A percentile compares a stretch with the other conserved stretches of the same genome.
Conservation (phyloP, 192 early-diverging fungal species). For the Coemansia erecta region DNA sequence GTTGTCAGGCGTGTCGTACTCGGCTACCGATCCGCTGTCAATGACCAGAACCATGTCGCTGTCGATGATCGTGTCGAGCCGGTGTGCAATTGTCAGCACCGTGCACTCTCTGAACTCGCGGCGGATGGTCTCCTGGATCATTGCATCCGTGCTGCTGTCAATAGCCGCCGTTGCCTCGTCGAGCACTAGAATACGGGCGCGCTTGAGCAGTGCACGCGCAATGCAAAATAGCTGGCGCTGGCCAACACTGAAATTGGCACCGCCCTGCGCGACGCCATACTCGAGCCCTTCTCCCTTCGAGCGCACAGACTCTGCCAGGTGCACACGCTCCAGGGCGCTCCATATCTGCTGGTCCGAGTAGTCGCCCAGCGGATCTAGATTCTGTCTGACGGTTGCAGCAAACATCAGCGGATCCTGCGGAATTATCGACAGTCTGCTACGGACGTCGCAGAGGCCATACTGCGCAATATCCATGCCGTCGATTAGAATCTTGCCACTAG, state of each 20-base stretch:
- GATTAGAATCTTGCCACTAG: constrained; percentile 64
- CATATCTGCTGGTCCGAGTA: constrained; percentile 68
- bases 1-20: background rate
- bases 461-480: constrained; percentile 75
- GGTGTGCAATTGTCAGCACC: constrained; percentile 66
- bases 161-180: constrained; percentile 67
- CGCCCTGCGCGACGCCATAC: constrained; percentile 47
- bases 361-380: constrained; percentile 76
- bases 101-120: constrained; percentile 44
- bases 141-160: constrained; percentile 25
- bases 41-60: constrained; percentile 69
- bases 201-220: constrained; percentile 53
- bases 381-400: constrained; percentile 70
- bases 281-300: constrained; percentile 31
- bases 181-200: constrained; percentile 55
- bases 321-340: constrained; percentile 64
- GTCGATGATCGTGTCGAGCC: constrained; percentile 63
- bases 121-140: constrained; percentile 20
- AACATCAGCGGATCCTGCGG: constrained; percentile 78
- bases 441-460: constrained; percentile 71
- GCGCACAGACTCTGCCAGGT: constrained; percentile 29
- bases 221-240: constrained; percentile 62
- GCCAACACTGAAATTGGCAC: constrained; percentile 50
- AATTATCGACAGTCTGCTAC: constrained; percentile 72
- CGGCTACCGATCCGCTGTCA: constrained; percentile 26